Evolutionary conservation across 352 stramenopile genomes (phyloP).

Genomic region (Pythium phragmiticola): DNA sequence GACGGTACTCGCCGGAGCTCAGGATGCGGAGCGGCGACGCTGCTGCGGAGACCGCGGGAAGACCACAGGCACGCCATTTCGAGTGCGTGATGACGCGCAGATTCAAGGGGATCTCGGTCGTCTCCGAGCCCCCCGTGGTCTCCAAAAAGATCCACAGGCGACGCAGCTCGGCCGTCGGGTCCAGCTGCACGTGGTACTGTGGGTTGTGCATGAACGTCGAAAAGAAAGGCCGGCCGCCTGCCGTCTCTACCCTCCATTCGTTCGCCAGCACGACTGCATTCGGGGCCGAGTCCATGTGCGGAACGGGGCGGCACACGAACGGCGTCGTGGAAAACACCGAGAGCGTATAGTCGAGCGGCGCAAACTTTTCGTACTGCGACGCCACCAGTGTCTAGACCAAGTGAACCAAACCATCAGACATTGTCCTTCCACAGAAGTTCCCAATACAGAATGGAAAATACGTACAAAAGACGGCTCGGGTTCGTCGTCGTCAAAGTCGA

Average conservation of each 20-base stretch:
- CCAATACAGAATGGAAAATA: background rate
- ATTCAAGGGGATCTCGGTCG: slow-evolving; percentile 51
- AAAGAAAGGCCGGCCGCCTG: slow-evolving; percentile 67
- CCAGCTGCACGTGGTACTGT: slow-evolving; percentile 57
- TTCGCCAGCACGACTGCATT: slow-evolving; percentile 44
- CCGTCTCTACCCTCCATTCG: slow-evolving; percentile 42
- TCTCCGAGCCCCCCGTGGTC: slow-evolving; percentile 14
- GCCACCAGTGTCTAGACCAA: slow-evolving; percentile 83
- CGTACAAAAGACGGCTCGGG: slow-evolving; percentile 58
- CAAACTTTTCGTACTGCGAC: slow-evolving; percentile 91
- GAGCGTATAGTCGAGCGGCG: slow-evolving; percentile 87
- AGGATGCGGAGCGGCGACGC: slow-evolving; percentile 35
- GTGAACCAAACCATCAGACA: background rate
- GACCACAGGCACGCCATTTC: slow-evolving; percentile 42
- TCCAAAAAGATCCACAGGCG: slow-evolving; percentile 67
- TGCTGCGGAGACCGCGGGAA: slow-evolving; percentile 28
- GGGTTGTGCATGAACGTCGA: slow-evolving; percentile 83
- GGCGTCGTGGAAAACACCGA: slow-evolving; percentile 82
- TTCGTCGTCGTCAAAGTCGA: slow-evolving; percentile 48
- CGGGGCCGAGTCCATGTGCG: slow-evolving; percentile 38
- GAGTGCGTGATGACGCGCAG: slow-evolving; percentile 57
- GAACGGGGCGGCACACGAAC: slow-evolving; percentile 59
- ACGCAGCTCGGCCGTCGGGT: slow-evolving; percentile 29
- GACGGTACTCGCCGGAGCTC: slow-evolving; percentile 77
- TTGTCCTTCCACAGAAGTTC: background rate